Evolutionary conservation across 2,329 filamentous ascomycete genomes (phyloP), one percentile per base, ranked within the genome.

Genomic region (Aspergillus hiratsukae): DNA sequence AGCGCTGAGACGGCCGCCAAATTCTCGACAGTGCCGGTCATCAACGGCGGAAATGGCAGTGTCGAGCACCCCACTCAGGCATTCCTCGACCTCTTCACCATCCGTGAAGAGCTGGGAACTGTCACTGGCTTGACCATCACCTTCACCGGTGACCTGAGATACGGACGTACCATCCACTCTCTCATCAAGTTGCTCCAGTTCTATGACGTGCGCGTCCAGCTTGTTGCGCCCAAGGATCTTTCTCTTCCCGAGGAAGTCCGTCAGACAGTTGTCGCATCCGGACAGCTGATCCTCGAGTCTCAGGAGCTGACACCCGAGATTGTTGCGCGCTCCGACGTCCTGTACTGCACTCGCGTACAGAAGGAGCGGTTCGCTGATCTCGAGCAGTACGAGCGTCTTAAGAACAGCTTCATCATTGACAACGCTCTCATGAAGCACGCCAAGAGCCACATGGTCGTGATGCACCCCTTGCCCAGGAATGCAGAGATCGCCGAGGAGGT

Each of bases 1-100:
- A 91, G 89, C 59, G 90, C 91, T 27, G 86, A 91, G 52, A 84
- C 88, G 51, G 94, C 93, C 1, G 87, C 88, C 67, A 93, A 92
- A 72, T 96, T 88, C 78, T 91, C 90, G 46, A 86, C 88, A 17
- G 90, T 97, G 0, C 94, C 94, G 1, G 87, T 99, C 69, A 93
- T 99, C 81, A 99, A 99, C 72, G 94, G 91, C 62, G 94, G 94
- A 51, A 99, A 99, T 72, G 94, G 94, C 61, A 91, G 89, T 76
- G 87, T 90, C 67, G 94, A 99, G 79, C 94, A 99, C 77, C 94
- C 94, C 0, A 99, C 94, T 0, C 94, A 99, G 77, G 94, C 94
- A 0, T 94, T 99, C 83, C 81, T 99, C 23, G 94, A 99, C 69
- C 87, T 99, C 56, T 99, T 97, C 81, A 97, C 94, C 54, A 99